Evolutionary conservation across 352 stramenopile genomes (phyloP).

Genomic region (Lagenidium giganteum): DNA sequence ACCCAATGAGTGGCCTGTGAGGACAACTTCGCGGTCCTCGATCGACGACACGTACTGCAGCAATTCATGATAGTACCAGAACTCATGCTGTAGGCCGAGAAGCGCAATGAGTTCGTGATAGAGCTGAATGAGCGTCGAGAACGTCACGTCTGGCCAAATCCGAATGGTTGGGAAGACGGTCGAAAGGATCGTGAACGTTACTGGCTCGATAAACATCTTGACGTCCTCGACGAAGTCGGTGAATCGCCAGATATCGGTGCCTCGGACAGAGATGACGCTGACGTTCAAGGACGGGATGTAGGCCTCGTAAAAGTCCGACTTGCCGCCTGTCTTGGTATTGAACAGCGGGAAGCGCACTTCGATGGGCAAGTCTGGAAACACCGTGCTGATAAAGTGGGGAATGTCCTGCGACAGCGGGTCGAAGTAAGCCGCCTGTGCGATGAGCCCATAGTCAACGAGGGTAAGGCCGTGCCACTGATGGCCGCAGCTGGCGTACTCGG

Average conservation of each 20-base stretch:
- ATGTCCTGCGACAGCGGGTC: constrained; percentile 62
- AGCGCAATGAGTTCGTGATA: constrained; percentile 84
- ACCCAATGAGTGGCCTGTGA: constrained; percentile 88
- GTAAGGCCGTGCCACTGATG: constrained; percentile 62
- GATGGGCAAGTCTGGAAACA: constrained; percentile 32
- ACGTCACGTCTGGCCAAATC: constrained; percentile 89
- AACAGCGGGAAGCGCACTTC: constrained; percentile 45
- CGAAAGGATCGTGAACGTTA: constrained; percentile 86
- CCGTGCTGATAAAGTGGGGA: constrained; percentile 41
- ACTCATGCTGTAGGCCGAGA: constrained; percentile 85
- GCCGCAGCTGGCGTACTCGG: constrained; percentile 54
- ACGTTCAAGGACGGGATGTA: constrained; percentile 65
- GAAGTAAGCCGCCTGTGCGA: constrained; percentile 84
- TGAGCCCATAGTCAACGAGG: constrained; percentile 68
- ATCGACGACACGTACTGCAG: constrained; percentile 80
- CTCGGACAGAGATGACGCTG: constrained; percentile 74
- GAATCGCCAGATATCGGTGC: constrained; percentile 80
- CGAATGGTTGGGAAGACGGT: constrained; percentile 88
- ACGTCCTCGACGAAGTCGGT: constrained; percentile 83
- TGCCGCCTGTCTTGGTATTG: constrained; percentile 65
- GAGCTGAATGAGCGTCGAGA: constrained; percentile 81
- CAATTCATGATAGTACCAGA: constrained; percentile 85
- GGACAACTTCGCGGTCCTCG: constrained; percentile 71
- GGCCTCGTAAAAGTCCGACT: constrained; percentile 70
- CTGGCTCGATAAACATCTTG: constrained; percentile 89